These are phyloP conservation scores for Podila epigama DNA, from an alignment of 192 early-diverging fungal species.

Conservation along the genomic window DNA sequence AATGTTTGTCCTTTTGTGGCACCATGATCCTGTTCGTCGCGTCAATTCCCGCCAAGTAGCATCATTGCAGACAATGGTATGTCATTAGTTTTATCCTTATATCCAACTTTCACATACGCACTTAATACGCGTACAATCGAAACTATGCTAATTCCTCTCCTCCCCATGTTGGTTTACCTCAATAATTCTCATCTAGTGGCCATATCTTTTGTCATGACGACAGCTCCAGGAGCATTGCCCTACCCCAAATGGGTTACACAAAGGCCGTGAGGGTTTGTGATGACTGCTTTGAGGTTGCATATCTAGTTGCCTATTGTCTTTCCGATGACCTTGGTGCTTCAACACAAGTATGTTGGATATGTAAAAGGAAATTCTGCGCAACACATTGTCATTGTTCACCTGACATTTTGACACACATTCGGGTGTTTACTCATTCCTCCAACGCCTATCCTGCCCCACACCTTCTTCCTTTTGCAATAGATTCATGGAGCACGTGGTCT, in stretches of 20 bases:
- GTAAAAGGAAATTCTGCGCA: no score
- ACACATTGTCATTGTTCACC: no score
- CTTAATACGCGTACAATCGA: no score
- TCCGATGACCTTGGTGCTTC: constrained; percentile 60
- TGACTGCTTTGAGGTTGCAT: constrained; percentile 63
- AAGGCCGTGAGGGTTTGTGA: constrained; percentile 64
- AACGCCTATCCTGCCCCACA: background rate
- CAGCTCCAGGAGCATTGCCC: constrained; percentile 55
- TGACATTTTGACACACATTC: no score
- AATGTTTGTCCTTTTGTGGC: background rate
- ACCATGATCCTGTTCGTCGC: background rate
- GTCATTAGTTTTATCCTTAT: background rate
- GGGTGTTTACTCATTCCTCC: background rate
- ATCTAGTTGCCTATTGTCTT: constrained; percentile 61
- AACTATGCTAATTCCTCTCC: background rate
- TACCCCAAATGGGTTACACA: constrained; percentile 62
- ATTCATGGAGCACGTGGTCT: constrained; percentile 55
- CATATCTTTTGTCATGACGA: constrained; percentile 66
- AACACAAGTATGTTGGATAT: constrained; percentile 51
- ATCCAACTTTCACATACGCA: background rate
- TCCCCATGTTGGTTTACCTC: background rate
- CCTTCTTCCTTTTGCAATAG: constrained; percentile 5
- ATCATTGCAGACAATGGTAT: constrained; percentile 70
- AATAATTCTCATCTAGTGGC: constrained; percentile 37
- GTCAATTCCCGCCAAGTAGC: constrained; percentile 43